These are phyloP conservation scores for Fusarium chaquense DNA, from an alignment of 2,329 filamentous ascomycete species.

Conservation along the genomic window DNA sequence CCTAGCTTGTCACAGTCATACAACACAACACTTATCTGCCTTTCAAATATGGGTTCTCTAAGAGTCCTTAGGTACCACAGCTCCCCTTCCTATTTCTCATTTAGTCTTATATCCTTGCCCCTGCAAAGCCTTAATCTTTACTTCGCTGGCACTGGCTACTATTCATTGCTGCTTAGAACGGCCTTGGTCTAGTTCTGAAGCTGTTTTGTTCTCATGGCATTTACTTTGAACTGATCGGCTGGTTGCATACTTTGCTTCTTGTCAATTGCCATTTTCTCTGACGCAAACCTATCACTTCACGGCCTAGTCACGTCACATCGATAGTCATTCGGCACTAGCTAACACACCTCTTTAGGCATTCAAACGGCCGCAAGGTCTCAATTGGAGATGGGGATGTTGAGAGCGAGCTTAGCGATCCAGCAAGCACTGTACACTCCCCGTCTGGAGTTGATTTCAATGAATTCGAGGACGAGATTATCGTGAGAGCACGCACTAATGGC, in stretches of 20 bases:
- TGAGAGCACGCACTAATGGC: slow-evolving; percentile 59
- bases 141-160: slow-evolving; percentile 15
- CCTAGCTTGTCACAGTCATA: slow-evolving; percentile 23
- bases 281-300: neutral
- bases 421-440: slow-evolving; percentile 53
- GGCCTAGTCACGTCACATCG: neutral
- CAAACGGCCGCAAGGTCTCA: slow-evolving; percentile 47
- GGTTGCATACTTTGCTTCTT: neutral
- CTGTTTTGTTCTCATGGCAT: neutral
- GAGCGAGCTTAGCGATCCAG: slow-evolving; percentile 60
- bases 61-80: slow-evolving; percentile 34
- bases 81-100: slow-evolving; percentile 13
- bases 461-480: slow-evolving; percentile 66
- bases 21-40: slow-evolving; percentile 28
- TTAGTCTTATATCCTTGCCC: slow-evolving; percentile 23
- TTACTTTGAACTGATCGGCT: neutral
- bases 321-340: slow-evolving; percentile 31
- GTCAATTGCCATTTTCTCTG: neutral
- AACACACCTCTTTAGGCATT: slow-evolving; percentile 44
- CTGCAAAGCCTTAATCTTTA: slow-evolving; percentile 12
- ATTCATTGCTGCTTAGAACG: slow-evolving; percentile 16
- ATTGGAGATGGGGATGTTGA: slow-evolving; percentile 57
- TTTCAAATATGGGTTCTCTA: slow-evolving; percentile 22
- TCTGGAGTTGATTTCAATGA: slow-evolving; percentile 55
- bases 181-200: neutral